Evolutionary conservation across 192 early-diverging fungal species (phyloP).

Genomic region (Coemansia sp.): DNA sequence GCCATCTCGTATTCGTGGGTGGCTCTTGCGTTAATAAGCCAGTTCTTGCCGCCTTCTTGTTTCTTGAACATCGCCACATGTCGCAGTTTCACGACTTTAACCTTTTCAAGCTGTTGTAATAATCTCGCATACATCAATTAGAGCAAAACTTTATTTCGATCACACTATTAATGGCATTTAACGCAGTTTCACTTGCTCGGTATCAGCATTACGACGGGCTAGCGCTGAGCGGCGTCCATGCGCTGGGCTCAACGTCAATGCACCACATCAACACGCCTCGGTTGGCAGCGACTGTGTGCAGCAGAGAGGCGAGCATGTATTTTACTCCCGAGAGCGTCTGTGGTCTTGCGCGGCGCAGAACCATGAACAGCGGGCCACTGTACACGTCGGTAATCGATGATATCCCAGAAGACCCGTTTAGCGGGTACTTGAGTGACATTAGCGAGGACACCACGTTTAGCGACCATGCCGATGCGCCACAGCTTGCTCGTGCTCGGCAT

Average conservation of each 20-base stretch:
- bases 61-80: background rate
- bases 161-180: background rate
- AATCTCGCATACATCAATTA: background rate
- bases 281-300: background rate
- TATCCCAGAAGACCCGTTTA: background rate
- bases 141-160: background rate
- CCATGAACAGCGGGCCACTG: background rate
- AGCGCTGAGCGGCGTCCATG: background rate
- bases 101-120: background rate
- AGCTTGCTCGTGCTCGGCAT: background rate
- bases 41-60: background rate
- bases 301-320: background rate
- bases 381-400: background rate
- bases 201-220: constrained; percentile 2
- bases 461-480: background rate
- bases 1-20: background rate
- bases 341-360: constrained; percentile 3
- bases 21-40: constrained; percentile 1
- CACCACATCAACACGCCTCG: background rate
- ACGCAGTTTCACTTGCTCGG: background rate
- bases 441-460: constrained; percentile 17
- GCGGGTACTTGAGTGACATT: constrained; percentile 37
- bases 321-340: background rate
- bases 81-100: background rate
- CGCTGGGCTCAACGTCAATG: background rate